phyloP scores from a whole-genome alignment of 2,329 filamentous ascomycete species.

The Aspergillus viridinutans region DNA sequence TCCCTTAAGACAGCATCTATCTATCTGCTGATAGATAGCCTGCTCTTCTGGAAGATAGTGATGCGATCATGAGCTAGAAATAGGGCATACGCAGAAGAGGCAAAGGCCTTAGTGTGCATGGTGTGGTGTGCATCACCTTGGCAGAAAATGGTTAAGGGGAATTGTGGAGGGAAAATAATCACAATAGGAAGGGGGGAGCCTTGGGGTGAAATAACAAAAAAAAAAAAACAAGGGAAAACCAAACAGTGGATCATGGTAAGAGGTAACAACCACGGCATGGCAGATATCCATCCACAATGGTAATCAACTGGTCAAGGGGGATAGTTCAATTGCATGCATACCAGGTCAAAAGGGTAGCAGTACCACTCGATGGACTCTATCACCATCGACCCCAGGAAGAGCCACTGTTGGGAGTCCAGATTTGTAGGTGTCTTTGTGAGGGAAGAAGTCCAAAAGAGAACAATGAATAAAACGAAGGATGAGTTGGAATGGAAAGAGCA shows the following conservation, averaged over 20 bases:
- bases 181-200: conserved; percentile 1
- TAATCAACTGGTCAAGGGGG: neutral
- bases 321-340: neutral
- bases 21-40: neutral
- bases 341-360: neutral
- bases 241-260: neutral
- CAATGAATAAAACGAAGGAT: neutral
- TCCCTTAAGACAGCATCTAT: neutral
- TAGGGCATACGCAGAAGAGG: neutral
- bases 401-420: neutral
- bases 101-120: neutral
- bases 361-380: neutral
- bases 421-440: neutral
- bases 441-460: neutral
- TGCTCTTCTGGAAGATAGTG: neutral
- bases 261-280: neutral
- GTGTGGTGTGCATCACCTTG: neutral
- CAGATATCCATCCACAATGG: neutral
- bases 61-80: neutral
- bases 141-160: neutral
- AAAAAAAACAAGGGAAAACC: conserved; percentile 3
- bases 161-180: neutral
- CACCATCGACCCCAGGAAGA: neutral
- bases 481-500: neutral
- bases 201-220: conserved; percentile 1